Percentiles rank a stretch among this genome's conserved stretches.
These are phyloP conservation scores for Agrocybe chaxingu DNA, from an alignment of 768 basidiomycete species.

Conservation along the genomic window DNA sequence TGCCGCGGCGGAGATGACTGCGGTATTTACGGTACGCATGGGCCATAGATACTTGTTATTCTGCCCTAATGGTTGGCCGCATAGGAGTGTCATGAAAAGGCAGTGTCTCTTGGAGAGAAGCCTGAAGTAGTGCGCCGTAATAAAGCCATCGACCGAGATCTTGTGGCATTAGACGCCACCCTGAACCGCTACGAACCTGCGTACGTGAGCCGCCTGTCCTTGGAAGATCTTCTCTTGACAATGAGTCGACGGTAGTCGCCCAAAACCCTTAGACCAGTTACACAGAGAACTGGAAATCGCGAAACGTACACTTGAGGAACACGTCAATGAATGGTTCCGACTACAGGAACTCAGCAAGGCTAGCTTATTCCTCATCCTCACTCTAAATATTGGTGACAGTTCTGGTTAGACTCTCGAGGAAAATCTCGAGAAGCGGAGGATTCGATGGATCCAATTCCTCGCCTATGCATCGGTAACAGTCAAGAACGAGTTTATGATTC, in stretches of 20 bases:
- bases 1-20: neutral
- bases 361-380: neutral
- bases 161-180: neutral
- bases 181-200: neutral
- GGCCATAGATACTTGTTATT: no score
- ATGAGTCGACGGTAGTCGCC: no score
- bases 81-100: neutral
- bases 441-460: neutral
- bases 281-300: neutral
- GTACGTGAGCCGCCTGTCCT: neutral
- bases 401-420: neutral
- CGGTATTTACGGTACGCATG: slow-evolving; percentile 1
- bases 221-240: neutral
- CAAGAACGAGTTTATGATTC: slow-evolving; percentile 4
- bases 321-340: neutral
- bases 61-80: no score
- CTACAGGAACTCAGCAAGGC: neutral
- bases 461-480: neutral
- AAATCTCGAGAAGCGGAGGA: neutral
- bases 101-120: neutral
- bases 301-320: neutral
- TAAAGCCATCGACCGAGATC: neutral
- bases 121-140: neutral
- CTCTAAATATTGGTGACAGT: neutral
- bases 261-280: neutral